Evolutionary conservation across 1,284 basidiomycete genomes (phyloP).

Genomic region (Cutaneotrichosporon sp.): DNA sequence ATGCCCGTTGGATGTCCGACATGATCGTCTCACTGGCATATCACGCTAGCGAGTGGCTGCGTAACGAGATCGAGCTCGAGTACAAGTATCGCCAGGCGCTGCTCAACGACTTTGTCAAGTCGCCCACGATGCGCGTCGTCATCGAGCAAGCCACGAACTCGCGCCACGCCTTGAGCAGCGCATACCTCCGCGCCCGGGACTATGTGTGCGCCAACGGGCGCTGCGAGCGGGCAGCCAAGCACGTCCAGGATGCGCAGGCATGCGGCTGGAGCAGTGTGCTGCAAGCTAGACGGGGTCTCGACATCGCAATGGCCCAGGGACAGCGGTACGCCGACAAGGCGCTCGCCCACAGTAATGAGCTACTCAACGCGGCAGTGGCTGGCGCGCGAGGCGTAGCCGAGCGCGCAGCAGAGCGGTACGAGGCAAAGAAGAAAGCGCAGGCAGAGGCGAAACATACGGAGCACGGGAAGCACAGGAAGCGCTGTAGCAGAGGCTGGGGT

Average conservation of each 20-base stretch:
- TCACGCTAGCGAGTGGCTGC: not conserved
- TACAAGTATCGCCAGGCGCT: not conserved
- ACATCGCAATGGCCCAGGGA: not conserved
- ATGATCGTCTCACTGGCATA: not conserved
- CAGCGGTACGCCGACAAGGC: not conserved
- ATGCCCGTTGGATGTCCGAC: constrained; percentile 2
- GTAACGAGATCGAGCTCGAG: constrained; percentile 1
- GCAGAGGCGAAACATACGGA: no score
- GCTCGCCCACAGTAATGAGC: not conserved
- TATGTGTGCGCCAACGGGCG: constrained; percentile 8
- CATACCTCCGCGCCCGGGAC: not conserved
- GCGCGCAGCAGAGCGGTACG: no score
- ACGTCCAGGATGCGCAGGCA: not conserved
- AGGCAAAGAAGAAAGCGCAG: no score
- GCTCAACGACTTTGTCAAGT: not conserved
- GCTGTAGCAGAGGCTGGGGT: no score
- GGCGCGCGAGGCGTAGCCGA: not conserved
- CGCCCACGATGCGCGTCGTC: not conserved
- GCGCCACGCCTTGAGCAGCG: not conserved
- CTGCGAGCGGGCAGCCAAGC: not conserved
- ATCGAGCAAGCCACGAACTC: not conserved
- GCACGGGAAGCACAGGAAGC: no score
- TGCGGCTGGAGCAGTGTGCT: not conserved
- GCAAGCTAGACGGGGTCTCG: constrained; percentile 1
- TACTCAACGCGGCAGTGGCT: not conserved